Evolutionary conservation across 306 rosid species (phyloP), one percentile per base, ranked within the genome.

Genomic region (Trifolium dubium): DNA sequence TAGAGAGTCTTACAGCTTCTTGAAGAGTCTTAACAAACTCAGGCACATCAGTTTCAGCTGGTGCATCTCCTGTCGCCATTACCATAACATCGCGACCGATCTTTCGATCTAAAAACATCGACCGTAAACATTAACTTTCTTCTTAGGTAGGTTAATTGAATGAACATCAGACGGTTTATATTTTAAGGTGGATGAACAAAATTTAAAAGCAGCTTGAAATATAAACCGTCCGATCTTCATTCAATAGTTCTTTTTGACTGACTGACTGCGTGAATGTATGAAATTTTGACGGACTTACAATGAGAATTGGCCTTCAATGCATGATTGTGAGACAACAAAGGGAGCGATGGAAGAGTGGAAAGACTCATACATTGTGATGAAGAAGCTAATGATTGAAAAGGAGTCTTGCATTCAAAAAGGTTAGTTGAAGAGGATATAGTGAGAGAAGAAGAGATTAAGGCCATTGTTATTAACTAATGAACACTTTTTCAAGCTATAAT

Each of bases 41-140:
- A 65, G 96, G 95, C 28, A 64, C 40, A 79, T 94, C 97, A 40
- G 85, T 67, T 61, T 91, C 97, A 4, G 92, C 85, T 0, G 90
- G 89, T 49, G 94, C 95, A 75, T 94, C 98, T 53, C 98, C 96
- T 11, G 99, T 89, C 31, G 96, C 96, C 99, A 87, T 94, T 64
- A 89, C 86, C 82, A 79, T 78, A 74, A 94, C 98, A 87, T 86
- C 85, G 18, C 98, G 90, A 49, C 86, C 86, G 73, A 88, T 8
- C 82, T 89, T 91, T 5, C 90, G 83, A 77, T 94, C 98, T 94
- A 64, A 65, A 54, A 56, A 15, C 65, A 50, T 31, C 64, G n/a
- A 62, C 44, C 46, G 2, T 19, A 10, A 54, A 18, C 9, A 3
- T 8, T 54, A 3, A 54, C 60, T 54, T 53, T 54, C 14, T 54